Evolutionary conservation across 2,329 filamentous ascomycete genomes (phyloP), one percentile per base, ranked within the genome.

Genomic region (Ophioceras dolichostomum): DNA sequence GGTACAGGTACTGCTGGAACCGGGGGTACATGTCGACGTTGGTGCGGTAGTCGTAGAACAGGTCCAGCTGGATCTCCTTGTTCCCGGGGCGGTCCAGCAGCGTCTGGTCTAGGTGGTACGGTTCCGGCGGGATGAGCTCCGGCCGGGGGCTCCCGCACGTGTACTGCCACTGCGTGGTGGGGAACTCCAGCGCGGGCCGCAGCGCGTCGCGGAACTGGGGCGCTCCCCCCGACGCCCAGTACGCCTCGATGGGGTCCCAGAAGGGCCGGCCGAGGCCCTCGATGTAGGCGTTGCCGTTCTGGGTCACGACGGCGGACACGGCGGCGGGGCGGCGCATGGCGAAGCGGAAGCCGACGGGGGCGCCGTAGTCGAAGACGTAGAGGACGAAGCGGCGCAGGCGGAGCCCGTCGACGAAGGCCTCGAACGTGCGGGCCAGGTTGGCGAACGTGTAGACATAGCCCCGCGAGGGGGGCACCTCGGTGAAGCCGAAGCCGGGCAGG

Each of bases 311-410:
- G 12, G 69, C 67, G 27, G 58, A 56, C 37, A 77, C 55, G 10
- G 58, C 55, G 1, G 63, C 50, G 0, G 68, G 66, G 3, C 65
- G 56, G 31, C 62, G 44, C 2, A 75, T 57, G 0, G 72, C 72
- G 2, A 77, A 56, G 3, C 70, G 63, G 18, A 76, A 54, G 1
- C 64, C 73, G 0, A 62, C 60, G 0, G 75, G 73, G 0, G 72
- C 70, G 36, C 74, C 74, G 49, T 78, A 78, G 57, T 79, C 73
- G 49, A 79, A 78, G 43, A 78, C 64, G 51, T 76, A 79, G 20
- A 74, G 52, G 12, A 66, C 62, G 52, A 67, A 76, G 22, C 59
- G 61, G 29, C 21, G 10, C 26, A 76, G 56, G 3, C 54, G 41
- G 8, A 77, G 53, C 1, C 58, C 55, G 26, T 64, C 57, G 10